Conservation (phyloP, 208 protist genomes). For the Naegleria fowleri region DNA sequence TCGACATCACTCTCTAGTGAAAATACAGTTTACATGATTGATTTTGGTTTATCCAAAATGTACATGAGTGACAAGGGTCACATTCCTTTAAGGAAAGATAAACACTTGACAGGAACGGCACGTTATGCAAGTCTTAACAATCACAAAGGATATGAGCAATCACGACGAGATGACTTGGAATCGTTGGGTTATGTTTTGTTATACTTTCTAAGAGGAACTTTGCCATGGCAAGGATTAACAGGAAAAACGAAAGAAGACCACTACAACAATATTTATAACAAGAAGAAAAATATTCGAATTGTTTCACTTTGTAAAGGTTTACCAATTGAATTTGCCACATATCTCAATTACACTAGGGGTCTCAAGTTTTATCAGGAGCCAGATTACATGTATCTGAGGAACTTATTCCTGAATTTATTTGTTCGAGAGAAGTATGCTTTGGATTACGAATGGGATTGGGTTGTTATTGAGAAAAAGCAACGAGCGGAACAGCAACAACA, state of each 20-base stretch:
- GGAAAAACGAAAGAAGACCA: conserved; percentile 95
- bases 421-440: background rate
- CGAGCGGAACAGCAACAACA: background rate
- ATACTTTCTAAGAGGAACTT: conserved; percentile 95
- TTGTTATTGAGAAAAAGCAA: background rate
- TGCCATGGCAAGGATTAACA: conserved; percentile 97
- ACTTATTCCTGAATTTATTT: conserved; percentile 4
- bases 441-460: conserved; percentile 14
- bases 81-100: conserved; percentile 33
- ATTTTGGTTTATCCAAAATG: conserved; percentile 32
- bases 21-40: conserved; percentile 15
- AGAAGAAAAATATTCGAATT: conserved; percentile 90
- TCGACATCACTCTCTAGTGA: background rate
- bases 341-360: background rate
- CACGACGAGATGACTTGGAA: conserved; percentile 94
- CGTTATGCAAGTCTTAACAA: conserved; percentile 46
- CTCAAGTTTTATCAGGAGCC: background rate
- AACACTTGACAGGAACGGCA: conserved; percentile 25
- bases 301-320: conserved; percentile 84
- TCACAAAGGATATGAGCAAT: conserved; percentile 58
- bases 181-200: conserved; percentile 96
- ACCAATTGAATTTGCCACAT: background rate
- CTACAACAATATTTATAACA: conserved; percentile 96
- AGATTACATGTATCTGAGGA: conserved; percentile 7
- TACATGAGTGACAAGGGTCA: conserved; percentile 23